Evolutionary conservation across 306 rosid species (phyloP).

Genomic region (Castanospermum australe): DNA sequence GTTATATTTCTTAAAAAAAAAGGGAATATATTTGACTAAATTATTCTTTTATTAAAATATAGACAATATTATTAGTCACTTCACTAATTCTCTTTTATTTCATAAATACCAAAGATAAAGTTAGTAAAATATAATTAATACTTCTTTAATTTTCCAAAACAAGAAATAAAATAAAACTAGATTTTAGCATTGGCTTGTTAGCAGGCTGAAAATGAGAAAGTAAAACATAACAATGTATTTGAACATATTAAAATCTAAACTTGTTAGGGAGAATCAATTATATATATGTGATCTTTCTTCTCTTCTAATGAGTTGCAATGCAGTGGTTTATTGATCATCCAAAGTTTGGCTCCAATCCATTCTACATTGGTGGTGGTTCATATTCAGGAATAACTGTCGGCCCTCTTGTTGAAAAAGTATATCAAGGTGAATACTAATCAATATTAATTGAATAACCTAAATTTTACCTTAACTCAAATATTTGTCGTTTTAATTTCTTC

Average conservation of each 20-base stretch:
- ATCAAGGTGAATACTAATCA: conserved; percentile 31
- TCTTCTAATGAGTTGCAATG: neutral
- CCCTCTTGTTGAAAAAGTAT: conserved; percentile 33
- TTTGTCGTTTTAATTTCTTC: neutral
- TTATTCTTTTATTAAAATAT: too few relatives aligned
- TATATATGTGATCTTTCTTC: neutral
- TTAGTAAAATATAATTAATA: too few relatives aligned
- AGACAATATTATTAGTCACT: too few relatives aligned
- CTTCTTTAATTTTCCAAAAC: too few relatives aligned
- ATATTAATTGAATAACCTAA: neutral
- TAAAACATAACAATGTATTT: too few relatives aligned
- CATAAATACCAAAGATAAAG: too few relatives aligned
- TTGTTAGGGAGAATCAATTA: neutral
- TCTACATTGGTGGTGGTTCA: conserved; percentile 58
- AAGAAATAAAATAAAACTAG: too few relatives aligned
- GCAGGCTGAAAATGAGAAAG: too few relatives aligned
- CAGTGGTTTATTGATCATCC: conserved; percentile 63
- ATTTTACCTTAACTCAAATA: neutral
- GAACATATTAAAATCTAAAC: neutral
- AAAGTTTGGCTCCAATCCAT: conserved; percentile 42
- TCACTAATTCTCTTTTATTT: too few relatives aligned
- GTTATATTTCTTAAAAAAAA: too few relatives aligned
- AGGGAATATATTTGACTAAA: too few relatives aligned
- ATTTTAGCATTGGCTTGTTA: too few relatives aligned
- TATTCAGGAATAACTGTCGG: conserved; percentile 41